A percentile compares a stretch with the other conserved stretches of the same genome.
Evolutionary conservation across 176 grass and related monocot genomes (phyloP).

Genomic region (Raddia distichophylla): DNA sequence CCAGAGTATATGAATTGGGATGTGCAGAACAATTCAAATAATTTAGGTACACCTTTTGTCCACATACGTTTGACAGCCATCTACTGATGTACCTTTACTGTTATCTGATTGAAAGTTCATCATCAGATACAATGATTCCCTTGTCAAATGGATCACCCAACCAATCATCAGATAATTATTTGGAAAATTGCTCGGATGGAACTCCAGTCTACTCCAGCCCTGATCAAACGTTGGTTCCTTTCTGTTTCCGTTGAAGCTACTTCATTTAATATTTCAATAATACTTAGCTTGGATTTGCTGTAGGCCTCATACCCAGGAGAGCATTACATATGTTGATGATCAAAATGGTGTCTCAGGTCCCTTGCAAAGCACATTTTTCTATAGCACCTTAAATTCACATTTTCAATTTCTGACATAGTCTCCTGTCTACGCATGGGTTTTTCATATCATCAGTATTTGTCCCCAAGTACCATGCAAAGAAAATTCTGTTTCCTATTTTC

Average conservation of each 20-base stretch:
- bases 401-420: neutral
- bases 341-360: constrained; percentile 56
- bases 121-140: constrained; percentile 38
- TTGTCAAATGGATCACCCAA: constrained; percentile 36
- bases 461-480: neutral
- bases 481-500: neutral
- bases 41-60: constrained; percentile 40
- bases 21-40: constrained; percentile 33
- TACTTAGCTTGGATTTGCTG: constrained; percentile 23
- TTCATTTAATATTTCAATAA: neutral
- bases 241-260: constrained; percentile 16
- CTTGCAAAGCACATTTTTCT: neutral
- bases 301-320: constrained; percentile 50
- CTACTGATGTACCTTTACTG: constrained; percentile 15
- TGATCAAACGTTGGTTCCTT: constrained; percentile 43
- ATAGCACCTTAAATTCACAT: neutral
- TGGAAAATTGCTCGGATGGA: constrained; percentile 40
- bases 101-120: constrained; percentile 35
- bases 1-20: constrained; percentile 35
- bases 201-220: constrained; percentile 28
- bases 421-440: neutral
- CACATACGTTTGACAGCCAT: constrained; percentile 7
- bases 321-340: constrained; percentile 27
- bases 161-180: constrained; percentile 28
- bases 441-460: neutral